phyloP scores from a whole-genome alignment of 495 filamentous ascomycete genomes.

The Penicillium fimorum region DNA sequence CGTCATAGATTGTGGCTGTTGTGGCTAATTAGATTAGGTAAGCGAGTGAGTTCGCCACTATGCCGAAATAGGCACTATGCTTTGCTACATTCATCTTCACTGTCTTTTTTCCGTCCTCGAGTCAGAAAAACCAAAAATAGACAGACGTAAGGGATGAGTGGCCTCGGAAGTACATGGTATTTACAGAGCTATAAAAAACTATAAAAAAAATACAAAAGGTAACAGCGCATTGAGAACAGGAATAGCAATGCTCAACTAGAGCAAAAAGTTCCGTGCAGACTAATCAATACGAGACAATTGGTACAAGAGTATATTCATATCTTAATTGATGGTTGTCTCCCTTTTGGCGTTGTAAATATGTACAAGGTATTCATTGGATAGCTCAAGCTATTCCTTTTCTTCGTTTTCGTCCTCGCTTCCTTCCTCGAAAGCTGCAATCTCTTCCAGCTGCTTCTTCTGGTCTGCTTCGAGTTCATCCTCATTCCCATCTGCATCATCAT shows the following conservation, averaged over 20 bases:
- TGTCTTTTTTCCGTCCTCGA: not conserved
- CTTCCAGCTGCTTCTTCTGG: constrained; percentile 13
- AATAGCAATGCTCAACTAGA: not conserved
- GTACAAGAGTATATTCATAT: not conserved
- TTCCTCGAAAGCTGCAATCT: constrained; percentile 16
- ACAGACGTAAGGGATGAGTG: too few species aligned
- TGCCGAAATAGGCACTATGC: constrained; percentile 3
- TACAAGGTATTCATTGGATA: constrained; percentile 1
- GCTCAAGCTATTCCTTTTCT: constrained; percentile 1
- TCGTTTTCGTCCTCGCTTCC: constrained; percentile 10
- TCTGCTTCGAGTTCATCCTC: constrained; percentile 28
- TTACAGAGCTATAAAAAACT: too few species aligned
- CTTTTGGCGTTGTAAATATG: not conserved
- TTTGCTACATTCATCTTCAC: not conserved
- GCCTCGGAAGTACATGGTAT: too few species aligned
- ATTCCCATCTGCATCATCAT: constrained; percentile 31
- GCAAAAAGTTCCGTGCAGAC: not conserved
- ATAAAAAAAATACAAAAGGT: too few species aligned
- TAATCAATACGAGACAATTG: not conserved
- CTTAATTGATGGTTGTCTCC: too few species aligned
- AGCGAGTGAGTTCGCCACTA: too few species aligned
- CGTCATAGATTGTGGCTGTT: constrained; percentile 32
- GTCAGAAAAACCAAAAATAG: not conserved
- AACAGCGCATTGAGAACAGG: too few species aligned
- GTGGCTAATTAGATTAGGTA: constrained; percentile 15